These are phyloP conservation scores for Haplosporangium sp. DNA, from an alignment of 371 early-diverging fungal genomes.

Conservation along the genomic window DNA sequence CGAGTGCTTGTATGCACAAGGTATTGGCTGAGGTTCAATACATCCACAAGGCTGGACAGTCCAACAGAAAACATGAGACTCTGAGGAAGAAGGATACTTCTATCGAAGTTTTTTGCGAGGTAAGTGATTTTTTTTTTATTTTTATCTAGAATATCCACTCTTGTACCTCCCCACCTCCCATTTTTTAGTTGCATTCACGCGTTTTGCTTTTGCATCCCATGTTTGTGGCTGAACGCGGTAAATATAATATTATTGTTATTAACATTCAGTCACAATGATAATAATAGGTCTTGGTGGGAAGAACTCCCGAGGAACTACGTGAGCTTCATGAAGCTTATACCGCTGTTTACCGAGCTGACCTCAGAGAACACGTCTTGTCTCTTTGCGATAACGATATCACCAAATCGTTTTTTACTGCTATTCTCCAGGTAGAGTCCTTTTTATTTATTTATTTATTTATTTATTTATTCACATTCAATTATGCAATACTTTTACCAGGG, in stretches of 20 bases:
- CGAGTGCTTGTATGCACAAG: constrained; percentile 36
- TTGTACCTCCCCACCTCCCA: too few species aligned
- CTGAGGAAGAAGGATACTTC: constrained; percentile 48
- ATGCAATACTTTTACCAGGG: too few species aligned
- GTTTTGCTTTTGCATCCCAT: background rate
- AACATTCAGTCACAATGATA: background rate
- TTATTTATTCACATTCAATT: background rate
- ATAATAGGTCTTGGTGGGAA: constrained; percentile 42
- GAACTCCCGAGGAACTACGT: constrained; percentile 35
- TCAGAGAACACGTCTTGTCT: constrained; percentile 27
- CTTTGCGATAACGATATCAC: constrained; percentile 24
- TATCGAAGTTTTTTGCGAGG: constrained; percentile 48
- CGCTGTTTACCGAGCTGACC: constrained; percentile 12
- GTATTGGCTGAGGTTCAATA: constrained; percentile 39
- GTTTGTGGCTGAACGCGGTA: too few species aligned
- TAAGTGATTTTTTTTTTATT: background rate
- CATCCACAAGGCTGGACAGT: constrained; percentile 39
- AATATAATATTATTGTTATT: too few species aligned
- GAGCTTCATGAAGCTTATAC: constrained; percentile 43
- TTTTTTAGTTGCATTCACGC: background rate
- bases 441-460: background rate
- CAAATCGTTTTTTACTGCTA: constrained; percentile 27
- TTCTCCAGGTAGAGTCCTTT: constrained; percentile 30
- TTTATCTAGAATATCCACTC: background rate
- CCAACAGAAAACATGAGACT: constrained; percentile 43